phyloP scores from a whole-genome alignment of 2,329 filamentous ascomycete species.

The Zarea fungicola region DNA sequence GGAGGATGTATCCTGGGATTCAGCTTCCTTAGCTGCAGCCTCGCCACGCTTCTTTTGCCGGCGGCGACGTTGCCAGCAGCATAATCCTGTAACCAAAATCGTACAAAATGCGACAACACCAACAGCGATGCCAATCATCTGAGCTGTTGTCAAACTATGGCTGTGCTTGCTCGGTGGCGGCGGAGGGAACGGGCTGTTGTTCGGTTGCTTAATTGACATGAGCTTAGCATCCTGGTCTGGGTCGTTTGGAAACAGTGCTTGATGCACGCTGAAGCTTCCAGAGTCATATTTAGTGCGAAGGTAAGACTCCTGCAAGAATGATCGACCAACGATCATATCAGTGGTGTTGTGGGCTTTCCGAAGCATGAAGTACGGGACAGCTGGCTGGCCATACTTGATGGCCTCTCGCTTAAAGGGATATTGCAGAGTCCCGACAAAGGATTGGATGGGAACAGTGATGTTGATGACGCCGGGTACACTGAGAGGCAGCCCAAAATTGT shows the following conservation, averaged over 20 bases:
- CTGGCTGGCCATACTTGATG: conserved; percentile 39
- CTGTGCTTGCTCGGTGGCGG: conserved; percentile 21
- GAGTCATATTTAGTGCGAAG: conserved; percentile 53
- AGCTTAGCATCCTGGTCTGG: conserved; percentile 36
- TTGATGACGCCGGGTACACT: conserved; percentile 49
- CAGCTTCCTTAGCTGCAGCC: conserved; percentile 22
- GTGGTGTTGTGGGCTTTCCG: conserved; percentile 47
- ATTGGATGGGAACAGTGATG: conserved; percentile 47
- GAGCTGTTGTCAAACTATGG: conserved; percentile 32
- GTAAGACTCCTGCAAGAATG: conserved; percentile 66
- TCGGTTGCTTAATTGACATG: conserved; percentile 36
- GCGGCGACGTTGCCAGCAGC: conserved; percentile 27
- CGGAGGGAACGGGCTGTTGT: conserved; percentile 43
- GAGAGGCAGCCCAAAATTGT: conserved; percentile 46
- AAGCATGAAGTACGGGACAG: conserved; percentile 61
- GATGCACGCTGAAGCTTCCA: conserved; percentile 48
- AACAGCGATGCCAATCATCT: conserved; percentile 43
- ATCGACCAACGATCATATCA: conserved; percentile 59
- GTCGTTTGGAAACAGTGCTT: conserved; percentile 47
- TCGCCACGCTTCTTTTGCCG: conserved; percentile 22
- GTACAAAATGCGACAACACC: conserved; percentile 32
- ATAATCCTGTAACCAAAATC: conserved; percentile 29
- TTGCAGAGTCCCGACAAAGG: conserved; percentile 45
- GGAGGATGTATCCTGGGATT: conserved; percentile 34
- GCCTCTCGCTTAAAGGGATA: conserved; percentile 42